These are phyloP conservation scores for Heritiera littoralis DNA, from an alignment of 345 rosid genomes.

Conservation along the genomic window DNA sequence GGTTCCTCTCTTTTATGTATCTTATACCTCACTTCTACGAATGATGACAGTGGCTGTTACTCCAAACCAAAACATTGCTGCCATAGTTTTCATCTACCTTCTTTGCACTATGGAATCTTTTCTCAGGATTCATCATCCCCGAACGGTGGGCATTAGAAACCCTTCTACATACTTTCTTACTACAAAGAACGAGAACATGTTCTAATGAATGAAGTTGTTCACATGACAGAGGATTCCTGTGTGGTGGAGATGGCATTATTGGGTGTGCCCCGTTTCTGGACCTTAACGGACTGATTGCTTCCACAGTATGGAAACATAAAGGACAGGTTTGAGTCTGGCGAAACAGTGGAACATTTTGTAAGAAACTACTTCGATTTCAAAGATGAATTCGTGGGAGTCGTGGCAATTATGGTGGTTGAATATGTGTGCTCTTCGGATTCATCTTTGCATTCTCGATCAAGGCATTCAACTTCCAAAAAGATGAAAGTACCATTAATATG, in stretches of 20 bases:
- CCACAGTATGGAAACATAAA: conserved; percentile 63
- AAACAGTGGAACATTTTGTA: conserved; percentile 54
- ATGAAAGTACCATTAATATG: conserved; percentile 14
- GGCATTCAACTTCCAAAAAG: conserved; percentile 77
- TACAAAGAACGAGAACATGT: background rate
- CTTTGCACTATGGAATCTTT: conserved; percentile 57
- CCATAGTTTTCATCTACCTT: conserved; percentile 48
- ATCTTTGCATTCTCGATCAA: conserved; percentile 71
- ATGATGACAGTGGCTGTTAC: conserved; percentile 71
- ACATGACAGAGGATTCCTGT: conserved; percentile 53
- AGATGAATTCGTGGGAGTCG: conserved; percentile 56
- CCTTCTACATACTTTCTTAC: background rate
- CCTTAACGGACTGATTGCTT: conserved; percentile 51
- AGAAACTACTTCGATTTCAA: conserved; percentile 55
- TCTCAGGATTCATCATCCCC: conserved; percentile 62
- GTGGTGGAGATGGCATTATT: conserved; percentile 80
- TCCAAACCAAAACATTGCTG: conserved; percentile 56
- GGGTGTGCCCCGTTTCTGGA: conserved; percentile 62
- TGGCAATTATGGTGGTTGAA: conserved; percentile 50
- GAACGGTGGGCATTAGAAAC: conserved; percentile 33
- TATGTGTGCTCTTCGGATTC: conserved; percentile 55
- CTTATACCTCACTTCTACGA: conserved; percentile 59
- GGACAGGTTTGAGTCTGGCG: conserved; percentile 40
- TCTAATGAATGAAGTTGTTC: background rate
- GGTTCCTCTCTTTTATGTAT: conserved; percentile 64